phyloP scores from a whole-genome alignment of 2,329 filamentous ascomycete genomes.

The Pyrenochaeta sp. region DNA sequence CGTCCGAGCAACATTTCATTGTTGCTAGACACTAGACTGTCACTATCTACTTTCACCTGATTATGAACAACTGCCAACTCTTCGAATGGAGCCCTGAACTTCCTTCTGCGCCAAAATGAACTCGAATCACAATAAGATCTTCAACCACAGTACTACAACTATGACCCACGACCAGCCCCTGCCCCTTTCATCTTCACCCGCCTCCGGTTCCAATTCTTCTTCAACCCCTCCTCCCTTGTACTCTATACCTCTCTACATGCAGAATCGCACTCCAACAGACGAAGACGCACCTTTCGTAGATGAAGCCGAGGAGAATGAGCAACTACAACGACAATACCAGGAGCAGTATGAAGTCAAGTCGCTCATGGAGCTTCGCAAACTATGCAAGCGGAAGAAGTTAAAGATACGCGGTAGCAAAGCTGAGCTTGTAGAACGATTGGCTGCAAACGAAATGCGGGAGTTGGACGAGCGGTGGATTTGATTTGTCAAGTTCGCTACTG shows the following conservation, averaged over 20 bases:
- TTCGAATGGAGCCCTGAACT: not conserved
- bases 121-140: too few relatives aligned
- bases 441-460: not conserved
- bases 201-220: not conserved
- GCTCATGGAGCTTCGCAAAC: not conserved
- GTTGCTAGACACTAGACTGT: too few relatives aligned
- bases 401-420: not conserved
- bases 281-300: not conserved
- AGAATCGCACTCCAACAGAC: not conserved
- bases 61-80: not conserved
- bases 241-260: not conserved
- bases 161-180: not conserved
- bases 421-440: not conserved
- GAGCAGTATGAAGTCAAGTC: not conserved
- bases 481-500: too few relatives aligned
- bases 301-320: not conserved
- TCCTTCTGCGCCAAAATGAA: too few relatives aligned
- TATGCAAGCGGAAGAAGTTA: not conserved
- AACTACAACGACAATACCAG: not conserved
- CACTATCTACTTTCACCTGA: too few relatives aligned
- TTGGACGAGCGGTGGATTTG: not conserved
- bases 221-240: not conserved
- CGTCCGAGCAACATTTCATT: too few relatives aligned
- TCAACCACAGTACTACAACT: not conserved
- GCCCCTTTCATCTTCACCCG: not conserved